Evolutionary conservation across 2,329 filamentous ascomycete species (phyloP).

Genomic region (Bertia moriformis): DNA sequence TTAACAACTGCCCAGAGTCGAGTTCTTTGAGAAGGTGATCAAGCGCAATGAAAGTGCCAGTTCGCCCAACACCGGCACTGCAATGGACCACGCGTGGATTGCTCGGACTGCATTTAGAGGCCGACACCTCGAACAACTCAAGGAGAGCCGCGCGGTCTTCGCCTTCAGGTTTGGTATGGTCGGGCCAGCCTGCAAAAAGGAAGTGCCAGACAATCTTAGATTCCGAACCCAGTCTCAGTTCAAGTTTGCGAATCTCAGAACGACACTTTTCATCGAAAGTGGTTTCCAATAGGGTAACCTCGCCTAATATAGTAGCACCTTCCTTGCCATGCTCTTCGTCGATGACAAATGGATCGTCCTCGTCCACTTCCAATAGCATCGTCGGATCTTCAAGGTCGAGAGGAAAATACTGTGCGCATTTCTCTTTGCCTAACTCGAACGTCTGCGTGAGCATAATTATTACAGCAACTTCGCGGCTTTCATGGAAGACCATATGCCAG

Average conservation of each 20-base stretch:
- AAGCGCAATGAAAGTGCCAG: conserved; percentile 90
- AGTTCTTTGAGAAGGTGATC: conserved; percentile 80
- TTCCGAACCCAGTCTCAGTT: conserved; percentile 6
- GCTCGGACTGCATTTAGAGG: conserved; percentile 18
- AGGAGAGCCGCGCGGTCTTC: conserved; percentile 32
- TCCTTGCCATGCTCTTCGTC: background rate
- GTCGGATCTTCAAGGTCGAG: conserved; percentile 32
- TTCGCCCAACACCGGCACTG: conserved; percentile 85
- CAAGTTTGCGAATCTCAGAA: conserved; percentile 3
- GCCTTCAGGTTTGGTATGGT: conserved; percentile 20
- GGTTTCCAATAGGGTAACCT: background rate
- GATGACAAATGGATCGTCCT: conserved; percentile 19
- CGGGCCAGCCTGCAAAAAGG: conserved; percentile 14
- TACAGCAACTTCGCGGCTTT: conserved; percentile 56
- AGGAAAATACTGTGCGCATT: conserved; percentile 84
- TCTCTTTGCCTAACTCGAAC: conserved; percentile 61
- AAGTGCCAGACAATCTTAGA: conserved; percentile 13
- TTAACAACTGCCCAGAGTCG: conserved; percentile 53
- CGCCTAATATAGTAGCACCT: background rate
- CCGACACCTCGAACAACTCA: conserved; percentile 29
- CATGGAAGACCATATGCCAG: conserved; percentile 90
- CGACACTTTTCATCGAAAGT: background rate
- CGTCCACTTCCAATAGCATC: conserved; percentile 43
- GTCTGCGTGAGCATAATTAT: conserved; percentile 92
- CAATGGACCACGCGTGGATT: conserved; percentile 75